Base-by-base conservation (phyloP, 768 basidiomycete species). In the Rhodosporidiobolus sp. region DNA sequence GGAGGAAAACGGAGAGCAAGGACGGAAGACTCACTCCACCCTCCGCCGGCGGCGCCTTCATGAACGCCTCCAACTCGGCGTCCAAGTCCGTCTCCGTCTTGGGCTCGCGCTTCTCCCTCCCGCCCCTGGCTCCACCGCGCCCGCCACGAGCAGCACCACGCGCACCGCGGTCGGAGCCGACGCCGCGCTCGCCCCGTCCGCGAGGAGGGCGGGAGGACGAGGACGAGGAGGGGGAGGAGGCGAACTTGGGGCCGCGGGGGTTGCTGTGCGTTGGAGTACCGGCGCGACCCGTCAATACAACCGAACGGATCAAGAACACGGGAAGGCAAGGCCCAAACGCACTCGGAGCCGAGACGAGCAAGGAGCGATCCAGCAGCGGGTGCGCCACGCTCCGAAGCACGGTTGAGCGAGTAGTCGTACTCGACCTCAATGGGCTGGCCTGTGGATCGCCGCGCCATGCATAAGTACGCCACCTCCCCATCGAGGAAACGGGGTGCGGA, bases 31-130 rank as follows among this genome's bases (percentile, higher is more conserved):
- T 3, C 32, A 70, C 69, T 19, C 6, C 9, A 43, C 48, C 46
- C 7, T 61, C 73, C 9, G 63, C 38, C n/a, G 43, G 12, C 28
- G 60, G 74, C 1, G 38, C 56, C 56, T 67, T 70, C 78, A 79
- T 77, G 65, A 77, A 79, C 20, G 73, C 77, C 50, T 77, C 77
- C 30, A 79, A 62, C 72, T 79, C 78, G 20, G 59, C 58, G 52
- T 79, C 78, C 28, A 79, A 50, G 35, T 77, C 77, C 7, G 72
- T 75, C 16, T 65, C 65, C 55, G 77, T 76, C 68, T 69, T 77
- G 0, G 78, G 63, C 34, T 58, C 62, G 38, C 68, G 52, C 66
- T 62, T 65, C 26, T 35, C 67, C 19, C 45, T 67, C 3, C 56
- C 28, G 48, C 16, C 48, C 50, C 53, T 57, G 28, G 24, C 49